A percentile compares a stretch with the other conserved stretches of the same genome.
Evolutionary conservation across 805 yeast genomes (phyloP).

Genomic region (Isabelozyma rhagii): DNA sequence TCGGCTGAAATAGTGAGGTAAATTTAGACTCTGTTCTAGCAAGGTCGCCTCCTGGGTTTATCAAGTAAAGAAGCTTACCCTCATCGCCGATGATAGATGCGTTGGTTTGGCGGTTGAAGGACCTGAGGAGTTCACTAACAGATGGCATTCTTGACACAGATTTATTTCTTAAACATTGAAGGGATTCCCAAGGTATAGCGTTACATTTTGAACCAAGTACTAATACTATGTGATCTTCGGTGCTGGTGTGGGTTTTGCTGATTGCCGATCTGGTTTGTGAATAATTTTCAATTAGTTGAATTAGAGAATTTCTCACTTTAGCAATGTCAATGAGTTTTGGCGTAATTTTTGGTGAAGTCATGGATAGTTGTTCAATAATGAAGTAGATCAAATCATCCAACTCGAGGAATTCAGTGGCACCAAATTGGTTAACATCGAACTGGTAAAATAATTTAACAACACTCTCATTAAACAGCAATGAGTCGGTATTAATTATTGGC

Average conservation of each 20-base stretch:
- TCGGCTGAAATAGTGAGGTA: conserved; percentile 8
- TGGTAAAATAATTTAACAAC: conserved; percentile 17
- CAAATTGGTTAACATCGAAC: conserved; percentile 3
- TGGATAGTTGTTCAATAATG: conserved; percentile 55
- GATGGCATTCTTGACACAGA: conserved; percentile 75
- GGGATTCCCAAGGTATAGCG: conserved; percentile 88
- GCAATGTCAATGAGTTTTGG: conserved; percentile 66
- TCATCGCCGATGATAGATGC: not conserved
- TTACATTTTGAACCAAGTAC: conserved; percentile 65
- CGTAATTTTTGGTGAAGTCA: conserved; percentile 62
- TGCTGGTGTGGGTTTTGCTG: not conserved
- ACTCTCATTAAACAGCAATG: conserved; percentile 14
- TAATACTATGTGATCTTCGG: conserved; percentile 57
- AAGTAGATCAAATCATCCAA: conserved; percentile 57
- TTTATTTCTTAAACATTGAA: conserved; percentile 48
- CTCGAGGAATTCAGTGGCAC: conserved; percentile 40
- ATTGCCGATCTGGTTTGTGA: conserved; percentile 5
- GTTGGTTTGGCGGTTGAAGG: not conserved
- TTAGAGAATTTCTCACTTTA: conserved; percentile 50
- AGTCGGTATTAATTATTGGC: conserved; percentile 3
- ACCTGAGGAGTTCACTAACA: conserved; percentile 36
- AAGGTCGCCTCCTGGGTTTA: conserved; percentile 84
- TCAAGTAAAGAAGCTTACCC: conserved; percentile 45
- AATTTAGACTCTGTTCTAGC: conserved; percentile 59
- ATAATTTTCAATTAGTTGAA: conserved; percentile 37